These are phyloP conservation scores for Pseudocercospora macadamiae DNA, from an alignment of 2,329 filamentous ascomycete genomes.

Conservation along the genomic window DNA sequence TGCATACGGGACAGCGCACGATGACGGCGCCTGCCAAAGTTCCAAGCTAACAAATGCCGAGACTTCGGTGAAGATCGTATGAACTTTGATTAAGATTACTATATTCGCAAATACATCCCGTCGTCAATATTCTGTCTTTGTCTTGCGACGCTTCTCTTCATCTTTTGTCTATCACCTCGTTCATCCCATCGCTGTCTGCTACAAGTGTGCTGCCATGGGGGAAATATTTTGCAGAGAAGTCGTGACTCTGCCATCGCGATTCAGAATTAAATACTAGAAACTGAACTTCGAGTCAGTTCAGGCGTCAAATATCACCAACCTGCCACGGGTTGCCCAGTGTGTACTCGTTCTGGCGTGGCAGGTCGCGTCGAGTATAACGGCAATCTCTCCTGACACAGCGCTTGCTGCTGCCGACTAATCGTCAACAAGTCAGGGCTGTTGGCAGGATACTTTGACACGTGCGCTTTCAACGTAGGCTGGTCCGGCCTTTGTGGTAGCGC, in stretches of 20 bases:
- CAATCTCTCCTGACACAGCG: not conserved
- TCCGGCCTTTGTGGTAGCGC: conserved; percentile 9
- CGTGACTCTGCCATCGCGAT: not conserved
- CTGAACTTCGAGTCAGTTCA: not conserved
- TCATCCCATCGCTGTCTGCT: not conserved
- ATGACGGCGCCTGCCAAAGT: not conserved
- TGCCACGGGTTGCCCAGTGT: conserved; percentile 5
- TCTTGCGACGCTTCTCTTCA: not conserved
- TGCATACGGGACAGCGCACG: not conserved
- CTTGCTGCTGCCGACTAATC: conserved; percentile 8
- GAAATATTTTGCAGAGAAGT: not conserved
- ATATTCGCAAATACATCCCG: no score
- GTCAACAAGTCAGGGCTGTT: conserved; percentile 2
- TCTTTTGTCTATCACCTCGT: not conserved
- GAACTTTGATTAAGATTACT: not conserved
- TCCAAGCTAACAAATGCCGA: not conserved
- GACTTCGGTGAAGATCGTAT: not conserved
- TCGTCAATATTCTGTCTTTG: no score
- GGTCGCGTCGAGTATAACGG: conserved; percentile 8
- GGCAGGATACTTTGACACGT: conserved; percentile 8
- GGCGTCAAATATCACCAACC: conserved; percentile 1
- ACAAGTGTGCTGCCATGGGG: not conserved
- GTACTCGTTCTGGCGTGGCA: not conserved
- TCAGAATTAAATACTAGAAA: not conserved
- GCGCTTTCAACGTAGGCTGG: conserved; percentile 14